A percentile compares a stretch with the other conserved stretches of the same genome.
phyloP scores from a whole-genome alignment of 2,329 filamentous ascomycete species.

The Trichoderma asperellum region DNA sequence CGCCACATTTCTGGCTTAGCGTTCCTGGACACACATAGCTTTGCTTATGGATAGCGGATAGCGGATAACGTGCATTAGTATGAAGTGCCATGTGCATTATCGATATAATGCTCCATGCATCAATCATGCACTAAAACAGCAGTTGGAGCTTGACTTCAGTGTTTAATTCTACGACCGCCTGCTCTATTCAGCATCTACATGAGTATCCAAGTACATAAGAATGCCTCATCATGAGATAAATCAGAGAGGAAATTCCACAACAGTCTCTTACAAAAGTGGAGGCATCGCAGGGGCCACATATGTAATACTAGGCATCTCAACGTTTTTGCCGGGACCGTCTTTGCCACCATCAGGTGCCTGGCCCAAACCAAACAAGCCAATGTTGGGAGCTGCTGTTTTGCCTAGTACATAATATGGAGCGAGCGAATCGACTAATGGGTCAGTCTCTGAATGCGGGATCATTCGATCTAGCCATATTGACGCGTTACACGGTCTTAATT shows the following conservation, averaged over 20 bases:
- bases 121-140: not conserved
- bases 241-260: not conserved
- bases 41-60: not conserved
- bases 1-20: slow-evolving; percentile 19
- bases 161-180: not conserved
- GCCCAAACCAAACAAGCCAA: not conserved
- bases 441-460: not conserved
- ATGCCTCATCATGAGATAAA: not conserved
- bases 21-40: not conserved
- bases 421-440: not conserved
- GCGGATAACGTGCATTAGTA: not conserved
- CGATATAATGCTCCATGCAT: slow-evolving; percentile 1
- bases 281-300: slow-evolving; percentile 13
- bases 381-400: slow-evolving; percentile 4
- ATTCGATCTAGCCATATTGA: not conserved
- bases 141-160: no score
- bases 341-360: slow-evolving; percentile 1
- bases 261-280: slow-evolving; percentile 2
- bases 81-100: slow-evolving; percentile 6
- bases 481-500: not conserved
- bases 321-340: slow-evolving; percentile 18
- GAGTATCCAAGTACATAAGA: not conserved
- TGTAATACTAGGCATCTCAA: slow-evolving; percentile 1
- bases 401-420: not conserved
- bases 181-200: not conserved